phyloP scores from a whole-genome alignment of 331 rosid species.

The Spiraea crenata region DNA sequence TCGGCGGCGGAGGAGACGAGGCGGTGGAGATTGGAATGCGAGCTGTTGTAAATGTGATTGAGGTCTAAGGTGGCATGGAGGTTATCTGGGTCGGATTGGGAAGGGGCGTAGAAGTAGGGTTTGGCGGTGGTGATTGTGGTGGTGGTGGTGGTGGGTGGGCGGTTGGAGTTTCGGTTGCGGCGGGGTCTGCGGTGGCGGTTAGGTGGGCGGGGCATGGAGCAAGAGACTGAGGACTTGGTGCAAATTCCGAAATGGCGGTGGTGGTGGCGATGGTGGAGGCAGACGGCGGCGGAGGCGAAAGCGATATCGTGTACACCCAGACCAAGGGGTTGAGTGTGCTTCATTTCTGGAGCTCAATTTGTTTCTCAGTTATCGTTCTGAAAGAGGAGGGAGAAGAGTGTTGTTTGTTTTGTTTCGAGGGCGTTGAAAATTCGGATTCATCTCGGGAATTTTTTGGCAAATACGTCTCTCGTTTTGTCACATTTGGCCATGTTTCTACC shows the following conservation, averaged over 20 bases:
- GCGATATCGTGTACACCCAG: no score
- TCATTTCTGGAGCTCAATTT: no score
- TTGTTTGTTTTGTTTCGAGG: no score
- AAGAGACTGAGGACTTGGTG: conserved; percentile 1
- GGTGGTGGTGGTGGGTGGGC: not conserved
- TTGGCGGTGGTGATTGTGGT: conserved; percentile 11
- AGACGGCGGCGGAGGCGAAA: no score
- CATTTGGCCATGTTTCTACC: no score
- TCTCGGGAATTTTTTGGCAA: no score
- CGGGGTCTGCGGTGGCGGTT: conserved; percentile 30
- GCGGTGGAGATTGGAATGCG: conserved; percentile 29
- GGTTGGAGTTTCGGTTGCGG: conserved; percentile 1
- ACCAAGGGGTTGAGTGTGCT: no score
- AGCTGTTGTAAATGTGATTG: conserved; percentile 29
- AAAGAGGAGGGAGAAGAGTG: no score
- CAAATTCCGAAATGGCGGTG: not conserved
- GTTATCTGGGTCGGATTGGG: conserved; percentile 32
- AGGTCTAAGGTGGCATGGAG: conserved; percentile 69
- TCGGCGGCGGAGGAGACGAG: conserved; percentile 48
- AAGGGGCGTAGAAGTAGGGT: conserved; percentile 23
- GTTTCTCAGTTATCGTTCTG: no score
- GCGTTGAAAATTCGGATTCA: no score
- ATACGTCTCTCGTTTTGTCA: no score
- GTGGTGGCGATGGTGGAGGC: not conserved
- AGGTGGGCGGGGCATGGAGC: conserved; percentile 41